These are phyloP conservation scores for Drechslerella coelobrocha DNA, from an alignment of 2,329 filamentous ascomycete genomes.

Conservation along the genomic window DNA sequence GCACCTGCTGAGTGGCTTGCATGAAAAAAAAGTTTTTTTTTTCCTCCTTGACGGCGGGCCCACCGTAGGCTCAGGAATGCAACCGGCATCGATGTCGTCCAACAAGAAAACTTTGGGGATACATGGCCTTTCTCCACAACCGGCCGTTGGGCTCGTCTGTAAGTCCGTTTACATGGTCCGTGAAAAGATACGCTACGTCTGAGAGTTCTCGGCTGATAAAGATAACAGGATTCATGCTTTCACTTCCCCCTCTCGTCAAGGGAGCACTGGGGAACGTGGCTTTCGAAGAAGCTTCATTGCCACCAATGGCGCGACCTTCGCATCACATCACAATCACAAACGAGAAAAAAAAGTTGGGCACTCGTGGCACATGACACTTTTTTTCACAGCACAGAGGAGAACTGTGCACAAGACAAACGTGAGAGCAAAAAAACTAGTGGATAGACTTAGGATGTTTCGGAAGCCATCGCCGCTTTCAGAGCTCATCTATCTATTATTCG, in stretches of 20 bases:
- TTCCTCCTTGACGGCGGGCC: conserved; percentile 42
- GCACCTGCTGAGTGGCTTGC: conserved; percentile 50
- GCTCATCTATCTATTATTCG: conserved; percentile 7
- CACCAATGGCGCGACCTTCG: conserved; percentile 44
- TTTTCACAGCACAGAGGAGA: conserved; percentile 20
- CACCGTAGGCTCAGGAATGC: conserved; percentile 26
- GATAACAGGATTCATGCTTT: conserved; percentile 20
- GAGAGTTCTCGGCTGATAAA: conserved; percentile 41
- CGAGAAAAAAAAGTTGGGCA: conserved; percentile 5
- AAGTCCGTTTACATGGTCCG: conserved; percentile 36
- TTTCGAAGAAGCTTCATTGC: conserved; percentile 41
- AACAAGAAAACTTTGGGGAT: conserved; percentile 24
- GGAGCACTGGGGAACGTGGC: conserved; percentile 35
- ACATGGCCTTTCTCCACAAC: conserved; percentile 16
- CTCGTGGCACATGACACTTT: conserved; percentile 20
- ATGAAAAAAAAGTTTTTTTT: conserved; percentile 42
- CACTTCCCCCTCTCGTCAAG: conserved; percentile 2
- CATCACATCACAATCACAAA: conserved; percentile 22
- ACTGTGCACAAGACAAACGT: conserved; percentile 26
- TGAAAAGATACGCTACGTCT: conserved; percentile 46
- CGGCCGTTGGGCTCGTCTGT: conserved; percentile 1
- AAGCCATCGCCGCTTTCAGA: conserved; percentile 43
- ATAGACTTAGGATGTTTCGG: conserved; percentile 17
- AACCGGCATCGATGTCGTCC: conserved; percentile 29
- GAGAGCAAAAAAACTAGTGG: conserved; percentile 15